Evolutionary conservation across 148 eudicot species (phyloP).

Genomic region (Salicornia ramosissima): DNA sequence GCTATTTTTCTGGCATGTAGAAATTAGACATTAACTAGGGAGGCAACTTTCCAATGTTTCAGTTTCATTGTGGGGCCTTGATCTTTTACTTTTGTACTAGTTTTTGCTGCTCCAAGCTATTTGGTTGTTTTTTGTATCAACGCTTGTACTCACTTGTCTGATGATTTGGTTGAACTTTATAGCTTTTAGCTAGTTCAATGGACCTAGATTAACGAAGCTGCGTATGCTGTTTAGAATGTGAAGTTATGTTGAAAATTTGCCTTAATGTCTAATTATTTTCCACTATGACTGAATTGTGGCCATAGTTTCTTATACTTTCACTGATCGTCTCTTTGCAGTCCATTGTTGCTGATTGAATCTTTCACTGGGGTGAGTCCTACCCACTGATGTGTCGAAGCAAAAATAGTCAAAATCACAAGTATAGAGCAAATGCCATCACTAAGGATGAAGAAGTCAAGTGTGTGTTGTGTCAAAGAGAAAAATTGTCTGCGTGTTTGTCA

Average conservation of each 20-base stretch:
- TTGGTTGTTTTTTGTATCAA: neutral
- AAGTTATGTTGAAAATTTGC: neutral
- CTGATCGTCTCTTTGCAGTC: constrained; percentile 25
- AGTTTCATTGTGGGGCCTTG: neutral
- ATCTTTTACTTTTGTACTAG: neutral
- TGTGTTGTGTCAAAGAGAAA: constrained; percentile 64
- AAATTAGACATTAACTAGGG: neutral
- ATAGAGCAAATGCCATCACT: constrained; percentile 75
- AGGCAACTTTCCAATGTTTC: neutral
- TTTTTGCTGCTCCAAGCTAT: neutral
- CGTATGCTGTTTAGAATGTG: neutral
- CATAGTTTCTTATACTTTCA: neutral
- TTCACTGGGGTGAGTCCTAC: constrained; percentile 28
- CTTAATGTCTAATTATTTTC: neutral
- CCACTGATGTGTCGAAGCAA: constrained; percentile 42
- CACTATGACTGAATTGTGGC: neutral
- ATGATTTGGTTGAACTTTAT: neutral
- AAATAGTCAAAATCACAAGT: constrained; percentile 29
- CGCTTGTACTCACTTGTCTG: neutral
- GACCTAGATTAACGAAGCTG: neutral
- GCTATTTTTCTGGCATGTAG: neutral
- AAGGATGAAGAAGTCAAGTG: constrained; percentile 64
- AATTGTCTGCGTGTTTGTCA: constrained; percentile 62
- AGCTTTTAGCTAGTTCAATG: constrained; percentile 6
- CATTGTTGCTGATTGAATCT: constrained; percentile 30